Percentiles rank a stretch among this genome's conserved stretches.
Conservation (phyloP, 106 monocot species). For the Agapanthus africanus region DNA sequence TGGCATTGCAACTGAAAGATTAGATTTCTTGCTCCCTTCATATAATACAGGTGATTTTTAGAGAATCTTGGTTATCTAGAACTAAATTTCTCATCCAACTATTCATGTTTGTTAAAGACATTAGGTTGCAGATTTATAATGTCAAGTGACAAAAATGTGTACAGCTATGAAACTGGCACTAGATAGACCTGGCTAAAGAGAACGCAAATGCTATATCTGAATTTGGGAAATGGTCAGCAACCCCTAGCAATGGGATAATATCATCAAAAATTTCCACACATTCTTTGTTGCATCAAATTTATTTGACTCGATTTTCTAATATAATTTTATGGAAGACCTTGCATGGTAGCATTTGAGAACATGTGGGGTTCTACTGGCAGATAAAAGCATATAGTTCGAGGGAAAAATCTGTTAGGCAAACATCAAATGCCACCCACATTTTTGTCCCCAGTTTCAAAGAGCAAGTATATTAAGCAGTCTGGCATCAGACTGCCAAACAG, state of each 20-base stretch:
- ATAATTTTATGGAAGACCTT: not conserved
- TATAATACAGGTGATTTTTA: constrained; percentile 38
- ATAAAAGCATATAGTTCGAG: not conserved
- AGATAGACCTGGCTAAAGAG: too few relatives aligned
- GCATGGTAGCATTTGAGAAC: not conserved
- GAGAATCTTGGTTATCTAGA: not conserved
- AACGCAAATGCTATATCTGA: too few relatives aligned
- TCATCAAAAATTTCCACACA: not conserved
- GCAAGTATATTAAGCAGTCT: not conserved
- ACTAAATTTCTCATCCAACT: not conserved
- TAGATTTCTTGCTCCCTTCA: constrained; percentile 90
- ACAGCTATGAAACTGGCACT: too few relatives aligned
- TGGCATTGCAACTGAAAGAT: constrained; percentile 74
- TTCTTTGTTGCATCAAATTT: not conserved
- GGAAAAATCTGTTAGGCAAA: not conserved
- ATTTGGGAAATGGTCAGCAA: not conserved
- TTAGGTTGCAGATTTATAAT: too few relatives aligned
- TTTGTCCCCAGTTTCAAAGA: not conserved
- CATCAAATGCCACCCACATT: not conserved
- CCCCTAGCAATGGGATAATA: not conserved
- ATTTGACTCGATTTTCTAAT: not conserved
- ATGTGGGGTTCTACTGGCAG: not conserved
- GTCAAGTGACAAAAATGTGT: too few relatives aligned
- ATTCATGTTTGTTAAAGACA: not conserved
- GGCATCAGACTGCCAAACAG: not conserved